Evolutionary conservation across 2,329 filamentous ascomycete species (phyloP), one percentile per base, ranked within the genome.

Genomic region (Aphanocladium album): DNA sequence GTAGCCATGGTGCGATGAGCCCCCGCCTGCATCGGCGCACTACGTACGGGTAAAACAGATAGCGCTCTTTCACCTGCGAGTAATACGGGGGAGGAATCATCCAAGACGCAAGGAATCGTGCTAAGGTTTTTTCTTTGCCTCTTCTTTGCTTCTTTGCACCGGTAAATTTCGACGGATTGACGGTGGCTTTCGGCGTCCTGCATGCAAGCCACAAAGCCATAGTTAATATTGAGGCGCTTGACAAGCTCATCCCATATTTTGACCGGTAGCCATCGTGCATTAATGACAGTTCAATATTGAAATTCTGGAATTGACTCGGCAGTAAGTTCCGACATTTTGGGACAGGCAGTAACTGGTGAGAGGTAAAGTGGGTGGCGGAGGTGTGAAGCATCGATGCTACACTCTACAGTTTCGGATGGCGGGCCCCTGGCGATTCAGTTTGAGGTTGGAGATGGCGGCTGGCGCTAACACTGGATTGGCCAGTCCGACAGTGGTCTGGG

Each of bases 381-480:
- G 49, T 62, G 67, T 79, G 78, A 79, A 73, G 77, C 78, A 79
- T 66, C 73, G 67, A 72, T 80, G 78, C 72, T 76, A 80, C 78
- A 76, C 60, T 69, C 70, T 68, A 64, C 64, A 69, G 78, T 80
- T 80, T 80, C 77, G 76, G 64, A 64, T 59, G 39, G 37, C 27
- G 47, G 61, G 58, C 66, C 62, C 63, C 69, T 66, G 47, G 23
- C 33, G 57, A 52, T 58, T 58, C 56, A 16, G 56, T 63, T 59
- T 54, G 52, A 49, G 58, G 33, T 43, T 49, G 58, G 33, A 54
- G 45, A 55, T 39, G 50, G 52, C 43, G 52, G 51, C 27, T 21
- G 8, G 37, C 35, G 47, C 43, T 33, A 25, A 47, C 45, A 57
- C 47, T 46, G 46, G 46, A 51, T 50, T 61, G 53, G 59, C 21